A percentile compares a stretch with the other conserved stretches of the same genome.
These are phyloP conservation scores for Mycena maculata DNA, from an alignment of 768 basidiomycete genomes.

Conservation along the genomic window DNA sequence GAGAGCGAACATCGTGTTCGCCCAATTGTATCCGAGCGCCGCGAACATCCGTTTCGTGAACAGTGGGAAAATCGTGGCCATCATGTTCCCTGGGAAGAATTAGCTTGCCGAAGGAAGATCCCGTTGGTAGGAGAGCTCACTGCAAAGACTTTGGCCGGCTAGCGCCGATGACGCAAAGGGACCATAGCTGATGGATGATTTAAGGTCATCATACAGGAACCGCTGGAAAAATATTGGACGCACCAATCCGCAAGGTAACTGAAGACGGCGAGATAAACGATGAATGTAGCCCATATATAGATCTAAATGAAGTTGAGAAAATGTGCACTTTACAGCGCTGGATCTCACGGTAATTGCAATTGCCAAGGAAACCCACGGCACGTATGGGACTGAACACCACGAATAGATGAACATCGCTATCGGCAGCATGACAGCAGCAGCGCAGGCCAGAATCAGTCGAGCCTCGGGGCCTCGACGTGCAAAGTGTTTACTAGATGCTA, in stretches of 20 bases:
- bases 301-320: constrained; percentile 45
- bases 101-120: background rate
- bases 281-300: constrained; percentile 59
- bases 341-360: constrained; percentile 58
- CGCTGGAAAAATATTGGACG: constrained; percentile 26
- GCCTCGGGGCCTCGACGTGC: constrained; percentile 57
- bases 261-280: constrained; percentile 67
- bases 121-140: constrained; percentile 46
- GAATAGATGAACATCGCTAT: constrained; percentile 75
- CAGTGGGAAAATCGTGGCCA: constrained; percentile 63
- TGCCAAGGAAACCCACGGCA: constrained; percentile 67
- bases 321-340: background rate
- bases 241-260: constrained; percentile 71
- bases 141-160: constrained; percentile 68
- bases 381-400: constrained; percentile 64
- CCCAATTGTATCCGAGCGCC: constrained; percentile 65
- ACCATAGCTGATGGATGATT: constrained; percentile 48
- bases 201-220: background rate
- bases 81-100: constrained; percentile 52
- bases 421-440: constrained; percentile 61
- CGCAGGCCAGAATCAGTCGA: constrained; percentile 62
- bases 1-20: constrained; percentile 61
- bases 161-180: constrained; percentile 71
- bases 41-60: constrained; percentile 69
- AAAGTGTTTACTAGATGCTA: constrained; percentile 40